Evolutionary conservation across 2,329 filamentous ascomycete genomes (phyloP), one percentile per base, ranked within the genome.

Genomic region (Cryphonectria parasitica): DNA sequence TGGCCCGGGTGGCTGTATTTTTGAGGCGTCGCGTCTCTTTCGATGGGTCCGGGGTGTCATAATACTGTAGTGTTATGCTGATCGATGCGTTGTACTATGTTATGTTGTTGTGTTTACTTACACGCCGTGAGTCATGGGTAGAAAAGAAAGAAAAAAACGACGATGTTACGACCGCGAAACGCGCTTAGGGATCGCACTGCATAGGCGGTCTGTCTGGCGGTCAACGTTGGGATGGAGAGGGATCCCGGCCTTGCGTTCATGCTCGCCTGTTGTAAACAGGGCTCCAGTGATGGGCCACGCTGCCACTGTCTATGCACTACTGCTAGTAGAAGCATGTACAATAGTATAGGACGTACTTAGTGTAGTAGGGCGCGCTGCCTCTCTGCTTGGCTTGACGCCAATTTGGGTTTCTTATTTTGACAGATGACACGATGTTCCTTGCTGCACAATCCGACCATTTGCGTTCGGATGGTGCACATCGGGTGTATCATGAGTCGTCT

Each of bases 151-250:
- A 22, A 34, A 22, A 22, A 10, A 3, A 22, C 13, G 10, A 10
- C 60, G 31, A 62, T 34, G 60, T 22, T 22, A 62, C 61, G 19
- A 36, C 17, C 62, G 62, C 62, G 41, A 64, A 28, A 64, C 62
- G 62, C 43, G 62, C 62, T 45, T 49, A 15, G 36, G 25, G 25
- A 15, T 49, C 36, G 36, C 36, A 45, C 25, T 25, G 19, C 22
- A n/a, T 5, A 39, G 25, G 62, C 62, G 62, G 62, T 64, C 45
- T 64, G 62, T 64, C 49, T 64, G 62, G 62, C 62, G 62, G 62
- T 64, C 62, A 64, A n/a, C 6, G 5, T 36, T 28, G 6, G 28
- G 31, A 45, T 22, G 45, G 15, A 22, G 13, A 49, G 22, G 41
- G 19, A 52, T 64, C 62, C 62, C 28, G 62, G 39, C 43, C 62